Evolutionary conservation across 2,329 filamentous ascomycete genomes (phyloP).

Genomic region (Phialophora tarda): DNA sequence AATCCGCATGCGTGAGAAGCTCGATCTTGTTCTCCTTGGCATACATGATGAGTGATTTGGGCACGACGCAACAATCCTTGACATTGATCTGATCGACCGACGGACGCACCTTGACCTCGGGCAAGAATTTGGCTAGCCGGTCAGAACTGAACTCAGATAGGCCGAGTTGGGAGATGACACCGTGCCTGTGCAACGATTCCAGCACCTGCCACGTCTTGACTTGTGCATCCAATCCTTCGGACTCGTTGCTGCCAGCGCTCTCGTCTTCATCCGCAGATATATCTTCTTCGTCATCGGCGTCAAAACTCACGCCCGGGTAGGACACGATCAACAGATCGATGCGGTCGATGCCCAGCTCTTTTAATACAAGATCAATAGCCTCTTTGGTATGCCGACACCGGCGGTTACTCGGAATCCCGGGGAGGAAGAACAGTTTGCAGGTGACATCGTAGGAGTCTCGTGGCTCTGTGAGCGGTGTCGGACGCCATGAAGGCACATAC

Average conservation of each 20-base stretch:
- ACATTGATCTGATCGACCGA: constrained; percentile 95
- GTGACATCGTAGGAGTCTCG: constrained; percentile 88
- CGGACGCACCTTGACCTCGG: constrained; percentile 72
- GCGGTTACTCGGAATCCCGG: constrained; percentile 67
- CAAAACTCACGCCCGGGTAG: constrained; percentile 91
- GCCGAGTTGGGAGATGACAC: constrained; percentile 76
- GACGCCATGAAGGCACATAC: constrained; percentile 80
- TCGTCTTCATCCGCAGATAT: constrained; percentile 59
- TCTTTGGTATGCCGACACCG: constrained; percentile 75
- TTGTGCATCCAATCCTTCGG: constrained; percentile 64
- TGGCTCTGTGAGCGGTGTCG: constrained; percentile 76
- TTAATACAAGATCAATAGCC: constrained; percentile 78
- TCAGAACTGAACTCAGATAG: constrained; percentile 90
- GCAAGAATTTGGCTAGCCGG: constrained; percentile 77
- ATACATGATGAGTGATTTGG: constrained; percentile 80
- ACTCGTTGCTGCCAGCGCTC: constrained; percentile 45
- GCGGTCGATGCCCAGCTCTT: constrained; percentile 74
- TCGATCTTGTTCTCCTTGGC: constrained; percentile 86
- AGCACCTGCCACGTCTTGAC: constrained; percentile 72
- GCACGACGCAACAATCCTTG: constrained; percentile 93
- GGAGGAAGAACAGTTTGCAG: constrained; percentile 91
- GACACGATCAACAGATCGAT: constrained; percentile 91
- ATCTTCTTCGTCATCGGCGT: constrained; percentile 86
- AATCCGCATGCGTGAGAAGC: constrained; percentile 91
- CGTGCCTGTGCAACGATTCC: constrained; percentile 73